Base-by-base conservation (phyloP, 2,329 filamentous ascomycete genomes). In the Remersonia thermophila region DNA sequence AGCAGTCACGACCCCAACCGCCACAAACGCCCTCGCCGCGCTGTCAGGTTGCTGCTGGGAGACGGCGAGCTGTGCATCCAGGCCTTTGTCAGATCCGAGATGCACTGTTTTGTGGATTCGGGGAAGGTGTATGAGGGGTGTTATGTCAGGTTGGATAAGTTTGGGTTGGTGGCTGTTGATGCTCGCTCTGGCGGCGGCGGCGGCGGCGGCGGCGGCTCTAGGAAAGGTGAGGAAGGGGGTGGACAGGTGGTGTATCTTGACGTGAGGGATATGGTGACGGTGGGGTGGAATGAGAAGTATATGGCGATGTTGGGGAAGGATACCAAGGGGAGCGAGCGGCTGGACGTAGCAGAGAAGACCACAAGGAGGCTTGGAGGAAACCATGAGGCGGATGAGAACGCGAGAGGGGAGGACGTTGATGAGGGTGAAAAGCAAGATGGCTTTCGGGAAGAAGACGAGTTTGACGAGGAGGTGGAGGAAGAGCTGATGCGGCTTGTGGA, bases 51-150 rank as follows among this genome's bases (percentile, higher is more conserved):
- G 9, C 36, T 73, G 0, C 59, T 74, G 0, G 65, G 69, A 27
- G 70, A 74, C 43, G 68, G 69, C 1, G 57, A 65, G 45, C 50
- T 71, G 3, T 72, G 66, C 43, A 59, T 74, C n/a, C 69, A 74
- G 48, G 67, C 67, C 0, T 50, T 74, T 7, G 49, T 73, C 29
- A 51, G 53, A 6, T 53, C 59, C 1, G 59, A 60, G 32, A 58
- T 67, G 52, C 67, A 73, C 34, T 56, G 59, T 3, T 60, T 68
- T n/a, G 55, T 71, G 7, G 60, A 69, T 28, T 50, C 48, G 1
- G 61, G 59, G 2, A 58, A 63, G n/a, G 46, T 73, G 26, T 54
- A 52, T 3, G 54, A 65, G 9, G 70, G 70, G 1, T 62, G 60
- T 29, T 71, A 70, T 45, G 59, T 73, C 15, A 59, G 57, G 27